Percentiles rank a stretch among this genome's conserved stretches.
phyloP scores from a whole-genome alignment of 208 protist species.

The Tritrichomonas musculus region DNA sequence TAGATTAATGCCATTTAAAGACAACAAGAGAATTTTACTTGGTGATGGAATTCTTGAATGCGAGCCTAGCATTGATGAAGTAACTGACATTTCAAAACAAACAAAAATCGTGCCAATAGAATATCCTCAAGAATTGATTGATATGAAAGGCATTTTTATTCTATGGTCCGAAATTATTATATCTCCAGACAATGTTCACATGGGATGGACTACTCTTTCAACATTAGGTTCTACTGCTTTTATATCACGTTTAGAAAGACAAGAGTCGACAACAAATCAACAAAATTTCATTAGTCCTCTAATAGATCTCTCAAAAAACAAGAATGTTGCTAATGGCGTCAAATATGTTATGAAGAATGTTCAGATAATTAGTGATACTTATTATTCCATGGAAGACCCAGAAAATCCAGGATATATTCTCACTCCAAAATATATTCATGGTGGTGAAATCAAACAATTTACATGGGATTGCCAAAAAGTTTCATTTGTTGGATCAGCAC shows the following conservation, averaged over 20 bases:
- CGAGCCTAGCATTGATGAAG: background rate
- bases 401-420: no score
- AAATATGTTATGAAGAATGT: background rate
- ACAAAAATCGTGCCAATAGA: no score
- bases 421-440: no score
- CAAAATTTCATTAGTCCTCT: no score
- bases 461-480: background rate
- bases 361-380: background rate
- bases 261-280: no score
- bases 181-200: background rate
- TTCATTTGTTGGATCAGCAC: background rate
- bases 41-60: background rate
- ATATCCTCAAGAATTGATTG: no score
- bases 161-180: background rate
- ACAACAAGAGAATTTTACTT: background rate
- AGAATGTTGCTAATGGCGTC: no score
- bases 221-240: background rate
- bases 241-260: background rate
- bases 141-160: no score
- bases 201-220: background rate
- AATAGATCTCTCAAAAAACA: no score
- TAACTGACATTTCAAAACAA: background rate
- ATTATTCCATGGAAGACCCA: no score
- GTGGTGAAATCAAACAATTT: constrained; percentile 16
- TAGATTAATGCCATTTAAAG: constrained; percentile 2